These are phyloP conservation scores for Tuctoria greenei DNA, from an alignment of 176 grass and related monocot genomes.

Conservation along the genomic window DNA sequence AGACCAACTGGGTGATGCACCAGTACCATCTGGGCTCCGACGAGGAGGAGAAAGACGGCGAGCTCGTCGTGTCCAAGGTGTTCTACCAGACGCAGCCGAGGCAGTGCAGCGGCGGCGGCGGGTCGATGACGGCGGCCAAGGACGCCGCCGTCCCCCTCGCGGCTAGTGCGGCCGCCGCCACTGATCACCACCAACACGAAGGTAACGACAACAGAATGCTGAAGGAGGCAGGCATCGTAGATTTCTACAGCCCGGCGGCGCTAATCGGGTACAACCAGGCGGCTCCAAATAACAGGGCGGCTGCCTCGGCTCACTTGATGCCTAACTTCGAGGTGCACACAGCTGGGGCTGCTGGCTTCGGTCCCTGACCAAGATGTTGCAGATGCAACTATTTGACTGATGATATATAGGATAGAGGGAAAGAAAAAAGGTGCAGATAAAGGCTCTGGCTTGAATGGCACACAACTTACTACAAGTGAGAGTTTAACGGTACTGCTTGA, in stretches of 20 bases:
- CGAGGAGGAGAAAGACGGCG: conserved; percentile 98
- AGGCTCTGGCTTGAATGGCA: conserved; percentile 20
- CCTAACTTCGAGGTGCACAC: conserved; percentile 84
- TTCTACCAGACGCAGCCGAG: conserved; percentile 99
- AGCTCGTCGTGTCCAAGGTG: conserved; percentile 96
- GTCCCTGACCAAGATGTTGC: conserved; percentile 50
- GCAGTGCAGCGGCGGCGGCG: conserved; percentile 56
- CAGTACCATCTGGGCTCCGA: conserved; percentile 95
- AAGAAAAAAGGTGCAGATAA: neutral
- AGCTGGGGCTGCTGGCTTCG: conserved; percentile 56
- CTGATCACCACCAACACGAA: conserved; percentile 38
- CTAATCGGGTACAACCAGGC: conserved; percentile 70
- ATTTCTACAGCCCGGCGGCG: conserved; percentile 63
- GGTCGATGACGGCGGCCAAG: conserved; percentile 15
- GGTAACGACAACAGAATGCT: conserved; percentile 36
- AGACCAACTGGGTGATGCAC: conserved; percentile 99
- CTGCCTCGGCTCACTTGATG: conserved; percentile 57
- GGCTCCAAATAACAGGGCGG: conserved; percentile 46
- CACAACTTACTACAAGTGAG: neutral
- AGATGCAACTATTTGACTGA: conserved; percentile 34
- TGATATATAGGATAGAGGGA: conserved; percentile 46
- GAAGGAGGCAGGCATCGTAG: conserved; percentile 63
- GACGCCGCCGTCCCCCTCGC: conserved; percentile 27
- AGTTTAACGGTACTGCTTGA: conserved; percentile 30
- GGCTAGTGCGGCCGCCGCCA: neutral